Base-by-base conservation (phyloP, 257 asterid genomes). In the Rehmannia glutinosa region DNA sequence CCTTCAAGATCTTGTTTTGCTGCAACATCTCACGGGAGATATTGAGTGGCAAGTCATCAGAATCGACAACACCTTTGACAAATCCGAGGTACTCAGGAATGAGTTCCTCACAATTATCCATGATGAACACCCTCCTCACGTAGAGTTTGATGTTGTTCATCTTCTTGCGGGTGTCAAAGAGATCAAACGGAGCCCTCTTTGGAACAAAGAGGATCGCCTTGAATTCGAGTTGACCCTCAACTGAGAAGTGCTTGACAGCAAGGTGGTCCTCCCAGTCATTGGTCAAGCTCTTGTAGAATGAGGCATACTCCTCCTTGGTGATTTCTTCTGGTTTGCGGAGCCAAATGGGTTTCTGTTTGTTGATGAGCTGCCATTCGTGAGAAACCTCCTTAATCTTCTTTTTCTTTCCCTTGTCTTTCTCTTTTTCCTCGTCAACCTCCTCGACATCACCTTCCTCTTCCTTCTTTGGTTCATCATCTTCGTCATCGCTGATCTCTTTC, bases 191-290 rank as follows among this genome's bases (percentile, higher is more conserved):
- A 8, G 96, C 95, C 73, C 96, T 78, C 66, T 81, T 89, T 0
- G 95, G 95, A 46, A 89, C 95, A 70, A 86, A 89, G 20, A 89
- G 89, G 12, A 89, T 72, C 0, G 96, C 95, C 75, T 87, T 89
- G 78, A 89, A 89, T 38, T 89, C 95, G 3, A 89, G 92, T 72
- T 89, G 96, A 2, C 97, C 97, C 42, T 89, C 97, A 1, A 89
- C 95, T 6, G 97, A 87, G 72, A 89, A 89, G 55, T 89, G 95
- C 59, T 89, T 85, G 28, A 89, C 97, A 3, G 95, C 95, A 17
- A 89, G 95, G 46, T 89, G 95, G 0, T 89, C 96, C 63, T 89
- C 95, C 96, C 96, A 89, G 28, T 89, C 96, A 30, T 89, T 87
- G 0, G 96, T 89, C 59, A 89, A 30, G 80, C 95, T 89, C 84